Evolutionary conservation across 768 basidiomycete genomes (phyloP), one percentile per base, ranked within the genome.

Genomic region (Mycena polygramma): DNA sequence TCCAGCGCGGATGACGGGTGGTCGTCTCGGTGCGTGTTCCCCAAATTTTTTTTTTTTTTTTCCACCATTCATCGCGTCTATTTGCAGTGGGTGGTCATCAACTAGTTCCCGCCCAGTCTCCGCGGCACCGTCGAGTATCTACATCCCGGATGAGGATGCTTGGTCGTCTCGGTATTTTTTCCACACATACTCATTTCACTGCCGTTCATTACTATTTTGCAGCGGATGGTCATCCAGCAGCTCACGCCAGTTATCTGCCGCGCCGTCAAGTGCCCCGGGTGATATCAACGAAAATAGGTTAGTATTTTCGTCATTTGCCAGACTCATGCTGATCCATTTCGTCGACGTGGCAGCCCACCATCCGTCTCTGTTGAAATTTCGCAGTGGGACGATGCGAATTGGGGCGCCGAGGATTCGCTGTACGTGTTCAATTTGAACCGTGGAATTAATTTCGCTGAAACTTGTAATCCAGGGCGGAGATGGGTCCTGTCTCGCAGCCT

Each of bases 41-140:
- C n/a, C n/a, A n/a, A n/a, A n/a, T n/a, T n/a, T n/a, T n/a, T n/a
- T n/a, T n/a, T n/a, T n/a, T n/a, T n/a, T n/a, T n/a, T n/a, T n/a
- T n/a, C n/a, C n/a, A n/a, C n/a, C n/a, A n/a, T n/a, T n/a, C n/a
- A n/a, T n/a, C n/a, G n/a, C n/a, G n/a, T n/a, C n/a, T n/a, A n/a
- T n/a, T n/a, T n/a, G n/a, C n/a, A n/a, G n/a, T n/a, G n/a, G n/a
- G n/a, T 65, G 64, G 55, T 66, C 64, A 46, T 66, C 64, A 8
- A 51, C 24, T 36, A 41, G 35, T 49, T 66, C 64, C 49, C 64
- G 64, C 30, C 55, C 64, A 22, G 55, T 51, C 45, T 66, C 64
- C 55, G 64, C 55, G 24, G 64, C 64, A 7, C 64, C 55, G 22
- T 58, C 64, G 17, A 66, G 57, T 49, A 15, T 41, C 20, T 58